Percentiles rank a stretch among this genome's conserved stretches.
These are phyloP conservation scores for Populus tomentosa DNA, from an alignment of 441 rosid species.

Conservation along the genomic window DNA sequence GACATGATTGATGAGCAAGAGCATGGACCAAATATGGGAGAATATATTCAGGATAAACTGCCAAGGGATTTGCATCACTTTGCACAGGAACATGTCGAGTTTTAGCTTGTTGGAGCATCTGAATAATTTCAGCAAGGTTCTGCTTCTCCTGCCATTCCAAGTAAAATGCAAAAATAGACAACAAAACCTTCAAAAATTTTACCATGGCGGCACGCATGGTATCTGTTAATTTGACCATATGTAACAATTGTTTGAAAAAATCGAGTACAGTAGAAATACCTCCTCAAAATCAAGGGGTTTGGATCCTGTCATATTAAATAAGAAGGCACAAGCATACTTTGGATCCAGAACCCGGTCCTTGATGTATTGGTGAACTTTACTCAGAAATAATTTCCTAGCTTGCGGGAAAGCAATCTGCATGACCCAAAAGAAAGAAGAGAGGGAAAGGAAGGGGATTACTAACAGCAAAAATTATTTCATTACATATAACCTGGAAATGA, in stretches of 20 bases:
- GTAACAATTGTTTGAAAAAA: slow-evolving; percentile 14
- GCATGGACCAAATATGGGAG: slow-evolving; percentile 80
- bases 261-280: slow-evolving; percentile 43
- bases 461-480: slow-evolving; percentile 13
- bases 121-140: slow-evolving; percentile 80
- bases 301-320: slow-evolving; percentile 48
- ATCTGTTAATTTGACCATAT: background rate
- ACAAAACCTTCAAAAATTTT: slow-evolving; percentile 6
- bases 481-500: slow-evolving; percentile 3
- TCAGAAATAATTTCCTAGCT: slow-evolving; percentile 71
- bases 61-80: slow-evolving; percentile 56
- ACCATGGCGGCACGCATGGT: slow-evolving; percentile 7
- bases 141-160: slow-evolving; percentile 79
- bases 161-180: slow-evolving; percentile 10
- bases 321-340: slow-evolving; percentile 85
- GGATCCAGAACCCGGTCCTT: slow-evolving; percentile 88
- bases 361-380: slow-evolving; percentile 87
- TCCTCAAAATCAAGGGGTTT: slow-evolving; percentile 62
- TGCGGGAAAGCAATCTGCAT: slow-evolving; percentile 72
- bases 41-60: slow-evolving; percentile 63
- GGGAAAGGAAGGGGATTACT: background rate
- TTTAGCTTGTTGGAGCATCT: slow-evolving; percentile 81
- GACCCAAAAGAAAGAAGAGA: slow-evolving; percentile 15
- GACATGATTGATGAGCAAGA: slow-evolving; percentile 92
- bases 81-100: slow-evolving; percentile 67